Evolutionary conservation across 1,284 basidiomycete species (phyloP).

Genomic region (Ganoderma sinense): DNA sequence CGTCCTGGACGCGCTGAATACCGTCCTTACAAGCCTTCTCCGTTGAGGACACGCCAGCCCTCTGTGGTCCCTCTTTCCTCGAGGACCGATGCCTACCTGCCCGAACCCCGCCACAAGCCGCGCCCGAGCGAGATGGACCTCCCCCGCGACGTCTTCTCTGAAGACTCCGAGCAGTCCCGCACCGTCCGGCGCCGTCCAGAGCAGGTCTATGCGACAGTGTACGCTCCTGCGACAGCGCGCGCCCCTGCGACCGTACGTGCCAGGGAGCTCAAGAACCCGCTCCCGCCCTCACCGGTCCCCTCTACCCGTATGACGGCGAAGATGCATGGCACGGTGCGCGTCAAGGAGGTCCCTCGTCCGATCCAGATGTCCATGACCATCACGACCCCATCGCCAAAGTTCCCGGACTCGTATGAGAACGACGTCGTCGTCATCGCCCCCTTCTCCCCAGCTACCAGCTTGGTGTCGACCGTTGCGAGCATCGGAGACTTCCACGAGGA

Average conservation of each 20-base stretch:
- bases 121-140: conserved; percentile 22
- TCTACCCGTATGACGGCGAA: neutral
- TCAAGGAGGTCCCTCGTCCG: conserved; percentile 2
- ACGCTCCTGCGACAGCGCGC: neutral
- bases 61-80: conserved; percentile 1
- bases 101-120: neutral
- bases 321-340: conserved; percentile 4
- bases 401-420: conserved; percentile 12
- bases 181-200: conserved; percentile 12
- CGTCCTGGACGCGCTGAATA: conserved; percentile 8
- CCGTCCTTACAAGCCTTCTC: conserved; percentile 18
- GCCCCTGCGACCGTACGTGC: neutral
- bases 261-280: neutral
- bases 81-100: conserved; percentile 4
- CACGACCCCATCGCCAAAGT: neutral
- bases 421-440: conserved; percentile 15
- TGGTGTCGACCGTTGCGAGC: neutral
- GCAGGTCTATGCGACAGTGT: neutral
- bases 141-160: conserved; percentile 23
- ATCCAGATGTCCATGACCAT: conserved; percentile 3
- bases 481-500: neutral
- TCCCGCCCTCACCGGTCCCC: neutral
- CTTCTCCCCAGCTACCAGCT: neutral
- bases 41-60: conserved; percentile 16
- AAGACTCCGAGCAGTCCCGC: conserved; percentile 14